Base-by-base conservation (phyloP, 2,329 filamentous ascomycete genomes). In the Beauveria medogensis region DNA sequence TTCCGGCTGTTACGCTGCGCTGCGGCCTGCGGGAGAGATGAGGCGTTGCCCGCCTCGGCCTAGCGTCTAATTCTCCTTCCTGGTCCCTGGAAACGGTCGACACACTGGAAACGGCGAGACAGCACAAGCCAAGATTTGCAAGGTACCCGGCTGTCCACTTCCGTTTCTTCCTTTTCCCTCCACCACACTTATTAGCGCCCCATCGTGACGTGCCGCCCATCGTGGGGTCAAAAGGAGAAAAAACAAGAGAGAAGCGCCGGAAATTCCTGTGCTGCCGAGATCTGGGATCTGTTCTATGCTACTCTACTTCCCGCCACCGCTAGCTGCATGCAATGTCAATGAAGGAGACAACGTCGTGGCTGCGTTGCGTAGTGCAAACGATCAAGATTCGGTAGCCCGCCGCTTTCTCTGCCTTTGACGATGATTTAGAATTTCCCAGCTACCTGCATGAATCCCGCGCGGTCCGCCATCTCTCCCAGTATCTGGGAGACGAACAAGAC, bases 201-300 rank as follows among this genome's bases (percentile, higher is more conserved):
- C 57, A 60, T 60, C 57, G 57, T 48, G 57, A 54, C 50, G 40
- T 48, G 57, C 51, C 43, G 50, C 50, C 56, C 57, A 60, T 60
- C 57, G 57, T 60, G 57, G 57, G 57, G 57, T 60, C 50, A 47
- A 52, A 48, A 20, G 14, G 16, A n/a, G 24, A 20, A 34, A 14
- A 48, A 28, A 48, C 10, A 26, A 59, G 26, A 24, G 24, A 48
- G 40, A 40, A 59, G 57, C 40, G 57, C 57, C 57, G 57, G 41
- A 41, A 46, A 41, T 60, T 40, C 43, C 57, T 60, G 41, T 43
- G 43, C 57, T 55, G 51, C 57, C 57, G 50, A 60, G 57, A 60
- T 60, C 57, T 60, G 30, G 22, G 57, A 60, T 60, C 57, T 54
- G 22, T 28, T 40, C 28, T 43, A 46, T 60, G 57, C 57, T 26